Conservation (phyloP, 345 rosid genomes). For the Acer negundo region DNA sequence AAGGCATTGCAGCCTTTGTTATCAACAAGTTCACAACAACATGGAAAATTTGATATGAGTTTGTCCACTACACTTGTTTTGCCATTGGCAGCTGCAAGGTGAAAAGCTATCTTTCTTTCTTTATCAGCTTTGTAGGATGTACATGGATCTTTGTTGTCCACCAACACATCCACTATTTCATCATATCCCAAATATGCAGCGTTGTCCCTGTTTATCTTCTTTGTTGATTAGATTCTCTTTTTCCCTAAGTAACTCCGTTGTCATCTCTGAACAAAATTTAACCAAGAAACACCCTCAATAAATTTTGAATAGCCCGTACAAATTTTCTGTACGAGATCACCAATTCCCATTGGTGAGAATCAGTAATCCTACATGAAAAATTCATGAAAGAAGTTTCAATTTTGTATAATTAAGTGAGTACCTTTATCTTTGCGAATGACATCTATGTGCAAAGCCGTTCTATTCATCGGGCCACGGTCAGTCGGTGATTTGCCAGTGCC, state of each 20-base stretch:
- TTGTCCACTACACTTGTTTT: neutral
- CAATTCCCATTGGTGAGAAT: too few relatives aligned
- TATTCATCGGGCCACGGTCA: constrained; percentile 20
- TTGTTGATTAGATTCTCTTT: neutral
- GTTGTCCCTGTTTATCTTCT: neutral
- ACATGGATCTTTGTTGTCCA: neutral
- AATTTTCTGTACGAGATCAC: too few relatives aligned
- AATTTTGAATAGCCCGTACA: too few relatives aligned
- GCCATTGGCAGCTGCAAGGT: constrained; percentile 17
- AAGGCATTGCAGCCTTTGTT: constrained; percentile 18
- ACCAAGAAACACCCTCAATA: too few relatives aligned
- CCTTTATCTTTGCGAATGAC: neutral
- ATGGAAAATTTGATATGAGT: constrained; percentile 13
- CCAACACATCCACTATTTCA: neutral
- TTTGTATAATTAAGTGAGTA: neutral
- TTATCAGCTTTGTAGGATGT: constrained; percentile 1
- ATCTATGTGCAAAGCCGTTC: constrained; percentile 28
- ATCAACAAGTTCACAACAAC: constrained; percentile 21
- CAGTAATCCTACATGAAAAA: too few relatives aligned
- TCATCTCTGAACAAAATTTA: neutral
- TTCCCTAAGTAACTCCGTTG: neutral
- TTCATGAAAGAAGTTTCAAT: too few relatives aligned
- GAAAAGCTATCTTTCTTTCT: constrained; percentile 17
- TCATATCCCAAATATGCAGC: neutral
- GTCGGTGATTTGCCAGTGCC: neutral